Evolutionary conservation across 768 basidiomycete genomes (phyloP), one percentile per base, ranked within the genome.

Genomic region (Mycena pura): DNA sequence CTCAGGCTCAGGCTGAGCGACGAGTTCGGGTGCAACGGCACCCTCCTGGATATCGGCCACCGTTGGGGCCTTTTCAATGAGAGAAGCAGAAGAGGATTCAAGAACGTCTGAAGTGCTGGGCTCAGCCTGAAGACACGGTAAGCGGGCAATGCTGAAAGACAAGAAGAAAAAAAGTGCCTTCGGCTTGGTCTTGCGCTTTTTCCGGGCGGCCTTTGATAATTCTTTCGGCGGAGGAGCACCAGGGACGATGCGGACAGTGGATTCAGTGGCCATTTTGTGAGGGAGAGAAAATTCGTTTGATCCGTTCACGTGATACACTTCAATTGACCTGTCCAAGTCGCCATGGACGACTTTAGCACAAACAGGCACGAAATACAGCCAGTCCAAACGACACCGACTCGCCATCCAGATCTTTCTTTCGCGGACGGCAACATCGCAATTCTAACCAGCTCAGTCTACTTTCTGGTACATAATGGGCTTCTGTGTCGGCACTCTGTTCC

Each of bases 221-320:
- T 86, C 77, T 5, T 80, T 66, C 40, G 87, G 85, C 0, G 88
- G 86, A 53, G 87, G 91, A 13, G 92, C 92, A 44, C 92, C 92
- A 24, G 92, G 92, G 57, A 94, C 82, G 63, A 90, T 70, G 57
- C 92, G 89, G 31, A 76, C 74, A 32, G n/a, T n/a, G n/a, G 75
- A 64, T 46, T 73, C 68, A 48, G 72, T 59, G 44, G 73, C 24
- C 69, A 77, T 80, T 80, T 74, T 72, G 17, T 7, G 28, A 21
- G 3, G 5, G 17, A 27, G 34, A 34, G 19, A 52, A 44, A 32
- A 25, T 29, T 28, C 28, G 9, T 15, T n/a, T 15, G 13, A 21
- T 4, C 17, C 32, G 41, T 45, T 38, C 9, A 43, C 28, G 8
- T 43, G 41, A 14, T 22, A 5, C 25, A 51, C 14, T 21, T 1